Base-by-base conservation (phyloP, 2,329 filamentous ascomycete species). In the Penicillium hordei region DNA sequence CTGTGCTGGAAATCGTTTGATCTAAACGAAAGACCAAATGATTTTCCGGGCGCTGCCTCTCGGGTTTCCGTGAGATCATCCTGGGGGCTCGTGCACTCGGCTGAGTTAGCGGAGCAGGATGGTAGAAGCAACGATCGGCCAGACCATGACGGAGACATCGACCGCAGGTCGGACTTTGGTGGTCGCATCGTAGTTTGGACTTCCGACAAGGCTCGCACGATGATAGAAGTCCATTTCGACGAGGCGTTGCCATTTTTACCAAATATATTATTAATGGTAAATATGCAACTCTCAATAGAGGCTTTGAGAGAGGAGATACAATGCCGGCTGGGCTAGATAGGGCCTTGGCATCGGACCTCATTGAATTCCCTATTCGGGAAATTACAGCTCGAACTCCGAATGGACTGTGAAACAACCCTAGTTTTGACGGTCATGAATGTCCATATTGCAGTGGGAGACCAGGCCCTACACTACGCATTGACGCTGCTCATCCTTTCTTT, bases 111-210 rank as follows among this genome's bases (percentile, higher is more conserved):
- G 48, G 48, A 33, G 48, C 38, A 13, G 48, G 64, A 27, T 64
- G 63, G 36, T 67, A 65, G 29, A 61, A 44, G 31, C 65, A 65
- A 1, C 46, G 27, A 6, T 57, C 62, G 13, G 49, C 38, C 21
- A 56, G 51, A 17, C 52, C 44, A 4, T 46, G 31, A 31, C 29
- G 13, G 13, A 52, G 25, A 19, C 65, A 67, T 34, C 65, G 61
- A 38, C 57, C 53, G 17, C 65, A 68, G 34, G 54, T 40, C 10
- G 65, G 65, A 4, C 42, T 55, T 25, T 54, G 42, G 46, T 68
- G 65, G 15, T 68, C 66, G 44, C 66, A 68, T 19, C 66, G 64
- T n/a, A 68, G 29, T 43, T 68, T 68, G n/a, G 65, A 61, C 46
- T 61, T 66, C 6, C 66, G 62, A 38, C 66, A 68, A 5, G 66